phyloP scores from a whole-genome alignment of 257 asterid genomes.

The Petunia secreta region DNA sequence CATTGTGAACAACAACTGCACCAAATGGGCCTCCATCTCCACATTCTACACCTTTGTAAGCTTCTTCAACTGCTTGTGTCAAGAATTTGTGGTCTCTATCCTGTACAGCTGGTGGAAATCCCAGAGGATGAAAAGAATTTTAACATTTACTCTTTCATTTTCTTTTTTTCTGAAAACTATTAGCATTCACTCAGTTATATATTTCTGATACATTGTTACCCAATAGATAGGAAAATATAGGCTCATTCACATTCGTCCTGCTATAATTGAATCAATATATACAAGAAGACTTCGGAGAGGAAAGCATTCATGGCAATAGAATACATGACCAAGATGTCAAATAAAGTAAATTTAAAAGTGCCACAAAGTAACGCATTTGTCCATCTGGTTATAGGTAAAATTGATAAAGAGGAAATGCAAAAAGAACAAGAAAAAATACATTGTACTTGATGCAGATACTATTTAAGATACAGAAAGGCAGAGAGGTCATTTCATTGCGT shows the following conservation, averaged over 20 bases:
- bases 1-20: conserved; percentile 85
- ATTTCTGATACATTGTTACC: background rate
- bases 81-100: conserved; percentile 91
- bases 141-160: too few relatives aligned
- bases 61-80: conserved; percentile 94
- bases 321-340: background rate
- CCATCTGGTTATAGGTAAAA: conserved; percentile 2
- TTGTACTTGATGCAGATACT: background rate
- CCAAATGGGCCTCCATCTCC: conserved; percentile 99
- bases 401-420: background rate
- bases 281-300: background rate
- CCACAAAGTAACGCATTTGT: background rate
- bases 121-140: conserved; percentile 14
- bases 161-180: background rate
- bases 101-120: conserved; percentile 68
- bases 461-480: conserved; percentile 2
- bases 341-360: background rate
- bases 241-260: background rate
- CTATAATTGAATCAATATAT: background rate
- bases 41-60: conserved; percentile 90
- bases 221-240: background rate
- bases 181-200: background rate
- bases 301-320: background rate
- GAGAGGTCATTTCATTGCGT: background rate
- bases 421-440: background rate